phyloP scores from a whole-genome alignment of 352 stramenopile genomes.

The Phytopythium kandeliae region DNA sequence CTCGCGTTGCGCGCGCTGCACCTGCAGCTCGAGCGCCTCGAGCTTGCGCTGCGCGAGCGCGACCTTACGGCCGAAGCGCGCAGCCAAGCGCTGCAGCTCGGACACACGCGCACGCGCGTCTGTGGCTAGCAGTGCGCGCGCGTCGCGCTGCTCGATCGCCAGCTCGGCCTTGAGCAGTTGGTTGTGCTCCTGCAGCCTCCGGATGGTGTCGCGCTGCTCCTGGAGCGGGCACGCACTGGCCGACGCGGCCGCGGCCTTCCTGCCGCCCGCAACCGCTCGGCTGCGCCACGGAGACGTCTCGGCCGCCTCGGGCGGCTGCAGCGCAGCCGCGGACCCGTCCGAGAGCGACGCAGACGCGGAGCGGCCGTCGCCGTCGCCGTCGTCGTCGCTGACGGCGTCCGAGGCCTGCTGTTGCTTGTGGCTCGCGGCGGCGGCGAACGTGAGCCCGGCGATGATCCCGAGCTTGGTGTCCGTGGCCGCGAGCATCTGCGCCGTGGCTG shows the following conservation, averaged over 20 bases:
- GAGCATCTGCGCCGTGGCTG: background rate
- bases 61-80: conserved; percentile 45
- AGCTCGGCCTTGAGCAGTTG: conserved; percentile 73
- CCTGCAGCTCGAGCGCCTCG: conserved; percentile 38
- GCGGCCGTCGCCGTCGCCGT: conserved; percentile 14
- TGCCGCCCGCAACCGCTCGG: conserved; percentile 15
- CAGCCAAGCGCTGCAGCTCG: conserved; percentile 43
- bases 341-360: conserved; percentile 7
- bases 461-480: conserved; percentile 28
- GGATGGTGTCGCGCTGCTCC: conserved; percentile 65
- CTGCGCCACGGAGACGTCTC: conserved; percentile 8
- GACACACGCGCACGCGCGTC: conserved; percentile 57
- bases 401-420: conserved; percentile 1
- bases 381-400: conserved; percentile 18
- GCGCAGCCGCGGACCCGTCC: background rate
- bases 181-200: conserved; percentile 66
- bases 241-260: conserved; percentile 8
- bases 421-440: conserved; percentile 27
- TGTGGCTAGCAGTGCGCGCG: conserved; percentile 35
- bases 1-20: conserved; percentile 29
- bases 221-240: conserved; percentile 47
- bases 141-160: conserved; percentile 58
- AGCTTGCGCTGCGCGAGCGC: conserved; percentile 32
- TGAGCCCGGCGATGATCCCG: conserved; percentile 48
- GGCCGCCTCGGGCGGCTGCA: conserved; percentile 4